Evolutionary conservation across 2,329 filamentous ascomycete species (phyloP).

Genomic region (Aspergillus cejpii): DNA sequence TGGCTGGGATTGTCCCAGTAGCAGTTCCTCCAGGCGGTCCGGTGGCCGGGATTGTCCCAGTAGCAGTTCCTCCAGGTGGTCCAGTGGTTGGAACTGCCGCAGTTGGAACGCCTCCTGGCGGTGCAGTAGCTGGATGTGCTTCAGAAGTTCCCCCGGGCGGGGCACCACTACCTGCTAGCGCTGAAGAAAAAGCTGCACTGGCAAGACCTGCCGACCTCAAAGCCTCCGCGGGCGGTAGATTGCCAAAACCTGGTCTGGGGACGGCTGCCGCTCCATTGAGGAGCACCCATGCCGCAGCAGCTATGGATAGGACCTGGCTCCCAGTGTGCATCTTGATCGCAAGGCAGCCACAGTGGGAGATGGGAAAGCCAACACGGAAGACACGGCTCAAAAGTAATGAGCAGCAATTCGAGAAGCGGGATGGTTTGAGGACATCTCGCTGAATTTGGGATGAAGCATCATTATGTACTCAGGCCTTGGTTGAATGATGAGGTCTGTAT

Average conservation of each 20-base stretch:
- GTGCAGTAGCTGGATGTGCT: not conserved
- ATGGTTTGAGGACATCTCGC: not conserved
- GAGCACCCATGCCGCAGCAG: conserved; percentile 15
- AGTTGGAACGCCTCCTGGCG: not conserved
- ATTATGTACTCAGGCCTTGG: conserved; percentile 2
- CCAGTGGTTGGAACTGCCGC: not conserved
- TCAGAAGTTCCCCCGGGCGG: not conserved
- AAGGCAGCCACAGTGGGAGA: not conserved
- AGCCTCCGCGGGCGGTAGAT: not conserved
- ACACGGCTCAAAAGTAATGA: not conserved
- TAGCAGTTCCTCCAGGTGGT: not conserved
- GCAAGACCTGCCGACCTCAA: not conserved
- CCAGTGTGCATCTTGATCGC: conserved; percentile 15
- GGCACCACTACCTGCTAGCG: not conserved
- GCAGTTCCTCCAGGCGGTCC: not conserved
- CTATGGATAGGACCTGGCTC: conserved; percentile 12
- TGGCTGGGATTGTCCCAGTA: not conserved
- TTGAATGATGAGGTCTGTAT: conserved; percentile 5
- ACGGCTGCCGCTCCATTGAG: conserved; percentile 10
- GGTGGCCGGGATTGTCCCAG: not conserved
- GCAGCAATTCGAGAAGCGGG: not conserved
- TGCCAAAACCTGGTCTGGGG: not conserved
- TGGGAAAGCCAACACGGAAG: not conserved
- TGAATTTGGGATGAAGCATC: not conserved
- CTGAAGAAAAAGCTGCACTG: not conserved